Evolutionary conservation across 495 filamentous ascomycete species (phyloP).

Genomic region (Schizothecium vesticola): DNA sequence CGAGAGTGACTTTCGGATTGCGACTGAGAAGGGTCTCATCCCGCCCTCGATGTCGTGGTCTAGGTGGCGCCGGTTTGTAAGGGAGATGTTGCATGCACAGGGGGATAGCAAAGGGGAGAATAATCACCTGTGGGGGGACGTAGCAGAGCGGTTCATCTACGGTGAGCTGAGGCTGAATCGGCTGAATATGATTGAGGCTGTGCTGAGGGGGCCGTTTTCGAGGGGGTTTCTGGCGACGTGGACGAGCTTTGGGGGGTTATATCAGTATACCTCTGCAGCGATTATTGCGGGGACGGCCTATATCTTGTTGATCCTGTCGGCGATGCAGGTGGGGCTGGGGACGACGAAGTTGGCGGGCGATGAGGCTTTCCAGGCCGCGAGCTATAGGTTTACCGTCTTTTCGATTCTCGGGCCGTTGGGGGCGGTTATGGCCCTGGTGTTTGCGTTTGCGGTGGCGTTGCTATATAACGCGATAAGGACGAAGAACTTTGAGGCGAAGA

Average conservation of each 20-base stretch:
- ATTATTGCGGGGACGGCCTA: constrained; percentile 45
- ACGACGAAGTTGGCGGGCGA: constrained; percentile 33
- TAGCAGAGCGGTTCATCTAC: constrained; percentile 39
- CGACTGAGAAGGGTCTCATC: constrained; percentile 31
- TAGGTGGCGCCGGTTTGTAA: constrained; percentile 23
- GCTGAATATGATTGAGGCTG: constrained; percentile 32
- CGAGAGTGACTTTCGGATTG: constrained; percentile 42
- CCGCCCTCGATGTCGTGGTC: constrained; percentile 30
- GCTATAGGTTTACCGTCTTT: constrained; percentile 53
- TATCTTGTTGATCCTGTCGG: constrained; percentile 49
- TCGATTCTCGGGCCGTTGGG: constrained; percentile 33
- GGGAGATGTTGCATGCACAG: constrained; percentile 11
- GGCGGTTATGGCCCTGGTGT: neutral
- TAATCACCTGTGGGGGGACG: neutral
- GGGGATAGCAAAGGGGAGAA: neutral
- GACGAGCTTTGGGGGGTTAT: constrained; percentile 33
- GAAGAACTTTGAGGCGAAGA: constrained; percentile 4
- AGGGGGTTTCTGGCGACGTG: constrained; percentile 27
- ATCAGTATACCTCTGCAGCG: constrained; percentile 44
- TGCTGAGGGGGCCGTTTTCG: constrained; percentile 8
- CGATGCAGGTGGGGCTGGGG: constrained; percentile 56
- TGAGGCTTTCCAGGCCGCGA: constrained; percentile 39
- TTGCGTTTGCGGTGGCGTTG: constrained; percentile 2
- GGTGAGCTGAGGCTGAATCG: constrained; percentile 42
- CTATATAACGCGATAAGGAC: constrained; percentile 5